Percentiles rank a stretch among this genome's conserved stretches.
Evolutionary conservation across 1,139 yeast species (phyloP).

Genomic region (Yamadazyma atmosphaerica): DNA sequence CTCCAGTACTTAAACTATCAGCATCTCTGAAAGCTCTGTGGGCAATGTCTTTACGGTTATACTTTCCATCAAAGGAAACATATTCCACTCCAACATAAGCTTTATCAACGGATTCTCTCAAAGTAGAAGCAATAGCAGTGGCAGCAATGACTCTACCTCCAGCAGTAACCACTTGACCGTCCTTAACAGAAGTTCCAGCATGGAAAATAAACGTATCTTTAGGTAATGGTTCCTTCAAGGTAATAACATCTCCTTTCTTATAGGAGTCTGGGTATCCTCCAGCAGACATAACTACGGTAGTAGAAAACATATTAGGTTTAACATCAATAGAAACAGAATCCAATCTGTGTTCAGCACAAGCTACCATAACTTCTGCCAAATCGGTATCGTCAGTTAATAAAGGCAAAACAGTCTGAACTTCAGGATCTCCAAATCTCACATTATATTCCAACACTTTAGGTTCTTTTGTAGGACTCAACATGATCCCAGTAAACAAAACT

Average conservation of each 20-base stretch:
- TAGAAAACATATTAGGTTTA: constrained; percentile 63
- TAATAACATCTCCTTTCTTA: constrained; percentile 82
- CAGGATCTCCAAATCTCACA: constrained; percentile 98
- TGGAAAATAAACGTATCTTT: constrained; percentile 76
- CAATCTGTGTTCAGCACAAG: constrained; percentile 92
- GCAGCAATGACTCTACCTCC: constrained; percentile 98
- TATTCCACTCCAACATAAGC: constrained; percentile 85
- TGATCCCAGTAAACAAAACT: constrained; percentile 93
- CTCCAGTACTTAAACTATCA: constrained; percentile 30
- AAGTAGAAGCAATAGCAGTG: constrained; percentile 76
- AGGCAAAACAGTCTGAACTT: constrained; percentile 94
- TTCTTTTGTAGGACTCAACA: constrained; percentile 73
- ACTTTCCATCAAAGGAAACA: constrained; percentile 71
- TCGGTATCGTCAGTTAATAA: constrained; percentile 81
- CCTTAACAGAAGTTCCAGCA: constrained; percentile 75
- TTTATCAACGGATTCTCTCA: constrained; percentile 76
- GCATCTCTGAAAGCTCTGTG: constrained; percentile 86
- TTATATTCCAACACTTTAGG: constrained; percentile 97
- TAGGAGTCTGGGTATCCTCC: constrained; percentile 95
- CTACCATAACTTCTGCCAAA: constrained; percentile 87
- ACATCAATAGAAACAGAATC: constrained; percentile 76
- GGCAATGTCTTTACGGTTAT: constrained; percentile 91
- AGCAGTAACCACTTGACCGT: constrained; percentile 69
- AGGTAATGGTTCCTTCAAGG: constrained; percentile 51
- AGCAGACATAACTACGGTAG: constrained; percentile 95